phyloP scores from a whole-genome alignment of 2,329 filamentous ascomycete species.

The Periconia sp. region DNA sequence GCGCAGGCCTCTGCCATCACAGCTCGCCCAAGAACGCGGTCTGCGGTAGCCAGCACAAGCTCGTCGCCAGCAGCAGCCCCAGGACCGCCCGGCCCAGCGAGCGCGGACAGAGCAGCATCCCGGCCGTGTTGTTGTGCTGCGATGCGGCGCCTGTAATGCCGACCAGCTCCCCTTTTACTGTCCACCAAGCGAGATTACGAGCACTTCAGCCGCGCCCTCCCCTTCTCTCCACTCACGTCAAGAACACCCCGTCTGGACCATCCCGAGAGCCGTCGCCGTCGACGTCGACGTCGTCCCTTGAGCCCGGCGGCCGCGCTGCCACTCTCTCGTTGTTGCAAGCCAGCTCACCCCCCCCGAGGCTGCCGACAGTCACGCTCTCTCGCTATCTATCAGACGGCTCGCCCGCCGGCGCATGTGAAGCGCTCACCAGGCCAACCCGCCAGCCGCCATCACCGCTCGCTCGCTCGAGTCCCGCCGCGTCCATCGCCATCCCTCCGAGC shows the following conservation, averaged over 20 bases:
- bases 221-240: conserved; percentile 37
- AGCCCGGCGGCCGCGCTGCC: conserved; percentile 12
- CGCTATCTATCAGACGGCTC: neutral
- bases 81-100: too few relatives aligned
- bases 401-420: conserved; percentile 11
- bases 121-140: too few relatives aligned
- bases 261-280: conserved; percentile 7
- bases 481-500: neutral
- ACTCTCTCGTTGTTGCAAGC: neutral
- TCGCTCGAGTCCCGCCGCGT: neutral
- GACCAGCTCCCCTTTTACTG: conserved; percentile 18
- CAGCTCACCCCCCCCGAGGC: neutral
- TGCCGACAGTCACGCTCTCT: conserved; percentile 3
- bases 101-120: too few relatives aligned
- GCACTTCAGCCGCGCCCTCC: conserved; percentile 32
- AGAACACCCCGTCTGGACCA: conserved; percentile 19
- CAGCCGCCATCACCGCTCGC: too few relatives aligned
- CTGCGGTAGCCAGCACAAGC: too few relatives aligned
- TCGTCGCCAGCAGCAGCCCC: too few relatives aligned
- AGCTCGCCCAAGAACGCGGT: conserved; percentile 3
- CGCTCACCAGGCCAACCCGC: neutral
- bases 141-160: conserved; percentile 13
- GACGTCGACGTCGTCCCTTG: conserved; percentile 10
- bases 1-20: too few relatives aligned
- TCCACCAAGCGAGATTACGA: conserved; percentile 17